phyloP scores from a whole-genome alignment of 768 basidiomycete species.

The Lentinula boryana region DNA sequence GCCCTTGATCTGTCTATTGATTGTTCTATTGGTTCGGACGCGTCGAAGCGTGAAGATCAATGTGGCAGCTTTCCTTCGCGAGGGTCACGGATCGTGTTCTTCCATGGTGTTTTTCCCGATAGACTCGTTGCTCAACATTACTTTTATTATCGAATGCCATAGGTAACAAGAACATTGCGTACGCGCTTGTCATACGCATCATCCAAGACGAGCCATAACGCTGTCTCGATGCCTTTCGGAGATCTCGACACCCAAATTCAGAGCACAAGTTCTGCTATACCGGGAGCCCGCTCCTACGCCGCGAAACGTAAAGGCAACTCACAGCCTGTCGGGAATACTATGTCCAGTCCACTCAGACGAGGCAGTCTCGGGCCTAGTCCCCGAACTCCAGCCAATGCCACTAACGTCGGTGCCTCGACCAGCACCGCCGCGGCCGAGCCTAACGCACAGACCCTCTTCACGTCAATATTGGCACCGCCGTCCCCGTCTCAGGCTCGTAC shows the following conservation, averaged over 20 bases:
- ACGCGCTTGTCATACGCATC: conserved; percentile 79
- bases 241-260: conserved; percentile 65
- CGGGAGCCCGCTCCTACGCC: conserved; percentile 15
- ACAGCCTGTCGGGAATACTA: conserved; percentile 29
- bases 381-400: conserved; percentile 29
- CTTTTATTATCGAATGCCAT: conserved; percentile 22
- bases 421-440: conserved; percentile 22
- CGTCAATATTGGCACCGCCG: conserved; percentile 73
- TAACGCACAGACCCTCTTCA: conserved; percentile 58
- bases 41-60: conserved; percentile 27
- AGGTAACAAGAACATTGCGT: conserved; percentile 80
- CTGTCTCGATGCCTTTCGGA: conserved; percentile 55
- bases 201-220: conserved; percentile 76
- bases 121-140: conserved; percentile 28
- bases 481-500: conserved; percentile 71
- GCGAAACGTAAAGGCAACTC: conserved; percentile 25
- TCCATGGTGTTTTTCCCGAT: conserved; percentile 9
- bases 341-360: conserved; percentile 24
- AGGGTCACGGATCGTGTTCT: not conserved
- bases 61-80: not conserved
- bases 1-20: conserved; percentile 24
- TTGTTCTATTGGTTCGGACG: conserved; percentile 31
- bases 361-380: conserved; percentile 37
- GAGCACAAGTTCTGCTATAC: conserved; percentile 17
- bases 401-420: conserved; percentile 10